Evolutionary conservation across 148 eudicot genomes (phyloP).

Genomic region (Nepenthes gracilis): DNA sequence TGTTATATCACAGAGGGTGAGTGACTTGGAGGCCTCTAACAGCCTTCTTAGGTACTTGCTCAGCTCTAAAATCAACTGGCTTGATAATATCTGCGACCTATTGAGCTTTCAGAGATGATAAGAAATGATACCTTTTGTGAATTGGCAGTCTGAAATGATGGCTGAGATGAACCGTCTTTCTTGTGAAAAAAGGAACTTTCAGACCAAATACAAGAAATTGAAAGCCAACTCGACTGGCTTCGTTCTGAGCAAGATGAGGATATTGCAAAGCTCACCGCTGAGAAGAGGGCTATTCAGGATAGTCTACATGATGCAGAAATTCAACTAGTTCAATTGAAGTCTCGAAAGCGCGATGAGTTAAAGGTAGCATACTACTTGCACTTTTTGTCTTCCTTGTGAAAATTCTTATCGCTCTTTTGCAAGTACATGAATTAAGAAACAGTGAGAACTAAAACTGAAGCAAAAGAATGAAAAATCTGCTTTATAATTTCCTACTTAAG

Average conservation of each 20-base stretch:
- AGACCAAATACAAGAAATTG: background rate
- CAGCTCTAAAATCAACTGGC: background rate
- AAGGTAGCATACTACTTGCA: background rate
- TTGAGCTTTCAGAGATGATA: background rate
- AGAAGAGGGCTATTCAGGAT: background rate
- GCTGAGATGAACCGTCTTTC: background rate
- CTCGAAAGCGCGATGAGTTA: background rate
- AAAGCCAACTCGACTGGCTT: background rate
- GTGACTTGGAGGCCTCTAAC: background rate
- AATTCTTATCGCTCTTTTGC: too few species aligned
- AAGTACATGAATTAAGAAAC: background rate
- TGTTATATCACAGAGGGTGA: background rate
- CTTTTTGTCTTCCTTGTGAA: background rate
- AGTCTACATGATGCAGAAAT: background rate
- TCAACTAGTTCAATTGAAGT: background rate
- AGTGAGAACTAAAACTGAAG: too few species aligned
- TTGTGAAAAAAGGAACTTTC: background rate
- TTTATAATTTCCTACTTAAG: too few species aligned
- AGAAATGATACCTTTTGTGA: background rate
- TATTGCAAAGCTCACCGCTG: background rate
- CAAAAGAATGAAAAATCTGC: background rate
- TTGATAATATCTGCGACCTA: background rate
- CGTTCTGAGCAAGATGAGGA: background rate
- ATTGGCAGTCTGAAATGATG: background rate
- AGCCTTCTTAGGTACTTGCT: background rate